Conservation (phyloP, 1,139 yeast species). For the Debaryomyces subglobosus region DNA sequence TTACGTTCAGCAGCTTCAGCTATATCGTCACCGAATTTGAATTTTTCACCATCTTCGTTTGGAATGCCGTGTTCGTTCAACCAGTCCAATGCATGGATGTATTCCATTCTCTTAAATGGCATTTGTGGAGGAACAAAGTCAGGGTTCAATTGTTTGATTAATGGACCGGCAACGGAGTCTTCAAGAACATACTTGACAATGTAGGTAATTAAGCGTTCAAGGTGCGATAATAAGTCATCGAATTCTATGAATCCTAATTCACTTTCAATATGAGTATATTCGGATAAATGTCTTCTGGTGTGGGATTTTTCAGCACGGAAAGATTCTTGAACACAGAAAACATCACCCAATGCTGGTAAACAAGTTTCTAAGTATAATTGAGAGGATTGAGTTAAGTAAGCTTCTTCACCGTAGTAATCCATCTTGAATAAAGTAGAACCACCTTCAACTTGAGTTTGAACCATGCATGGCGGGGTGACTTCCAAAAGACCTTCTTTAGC, state of each 20-base stretch:
- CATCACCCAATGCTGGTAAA: constrained; percentile 95
- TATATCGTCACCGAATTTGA: constrained; percentile 97
- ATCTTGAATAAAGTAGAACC: constrained; percentile 94
- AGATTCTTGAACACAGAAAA: constrained; percentile 95
- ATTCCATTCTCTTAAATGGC: constrained; percentile 92
- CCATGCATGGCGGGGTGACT: constrained; percentile 99
- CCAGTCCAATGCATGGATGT: constrained; percentile 92
- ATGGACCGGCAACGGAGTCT: constrained; percentile 90
- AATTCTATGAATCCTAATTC: constrained; percentile 87
- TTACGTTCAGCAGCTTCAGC: constrained; percentile 99
- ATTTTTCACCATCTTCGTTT: constrained; percentile 90
- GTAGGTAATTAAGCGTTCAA: constrained; percentile 76
- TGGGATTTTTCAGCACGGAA: constrained; percentile 99
- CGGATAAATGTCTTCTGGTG: constrained; percentile 97
- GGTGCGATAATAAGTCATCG: constrained; percentile 82
- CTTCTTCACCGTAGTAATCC: constrained; percentile 96
- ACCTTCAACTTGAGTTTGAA: constrained; percentile 99
- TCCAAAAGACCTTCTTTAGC: constrained; percentile 77
- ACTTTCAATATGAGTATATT: constrained; percentile 95
- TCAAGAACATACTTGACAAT: constrained; percentile 76
- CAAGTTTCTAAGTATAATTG: constrained; percentile 97
- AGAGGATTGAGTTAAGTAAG: constrained; percentile 94
- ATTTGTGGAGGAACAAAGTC: constrained; percentile 74
- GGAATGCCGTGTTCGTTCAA: constrained; percentile 91
- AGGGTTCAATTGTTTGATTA: constrained; percentile 91